phyloP scores from a whole-genome alignment of 2,329 filamentous ascomycete species.

The Alternaria triticina region DNA sequence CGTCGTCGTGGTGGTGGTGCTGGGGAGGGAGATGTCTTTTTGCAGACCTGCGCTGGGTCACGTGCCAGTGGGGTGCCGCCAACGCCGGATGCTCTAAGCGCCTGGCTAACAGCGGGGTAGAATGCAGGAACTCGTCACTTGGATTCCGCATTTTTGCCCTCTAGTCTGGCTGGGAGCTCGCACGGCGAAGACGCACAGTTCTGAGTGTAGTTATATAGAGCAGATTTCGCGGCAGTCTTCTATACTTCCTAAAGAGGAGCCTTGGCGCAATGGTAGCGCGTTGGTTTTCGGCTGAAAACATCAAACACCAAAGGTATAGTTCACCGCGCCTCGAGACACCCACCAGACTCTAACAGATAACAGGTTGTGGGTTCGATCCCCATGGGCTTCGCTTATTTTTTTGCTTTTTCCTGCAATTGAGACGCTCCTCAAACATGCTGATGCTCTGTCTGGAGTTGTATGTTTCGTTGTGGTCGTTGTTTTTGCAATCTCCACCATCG shows the following conservation, averaged over 20 bases:
- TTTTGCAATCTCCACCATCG: not conserved
- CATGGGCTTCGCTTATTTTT: slow-evolving; percentile 26
- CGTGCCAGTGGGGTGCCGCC: not conserved
- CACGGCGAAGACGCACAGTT: not conserved
- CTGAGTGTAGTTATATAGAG: not conserved
- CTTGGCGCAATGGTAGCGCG: slow-evolving; percentile 36
- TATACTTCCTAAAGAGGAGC: slow-evolving; percentile 18
- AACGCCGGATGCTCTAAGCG: not conserved
- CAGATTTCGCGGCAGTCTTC: slow-evolving; percentile 4
- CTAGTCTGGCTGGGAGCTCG: not conserved
- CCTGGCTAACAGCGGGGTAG: not conserved
- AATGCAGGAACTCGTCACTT: not conserved
- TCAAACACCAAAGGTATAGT: slow-evolving; percentile 25
- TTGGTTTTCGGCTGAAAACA: slow-evolving; percentile 31
- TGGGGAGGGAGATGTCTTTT: not conserved
- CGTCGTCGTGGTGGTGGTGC: not conserved
- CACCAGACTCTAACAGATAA: not conserved
- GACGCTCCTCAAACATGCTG: not conserved
- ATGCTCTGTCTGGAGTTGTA: not conserved
- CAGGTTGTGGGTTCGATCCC: slow-evolving; percentile 9
- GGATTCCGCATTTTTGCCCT: not conserved
- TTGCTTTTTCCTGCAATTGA: not conserved
- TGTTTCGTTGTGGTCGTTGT: not conserved
- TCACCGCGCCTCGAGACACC: not conserved
- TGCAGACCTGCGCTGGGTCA: not conserved